Conservation (phyloP, 148 eudicot genomes). For the Fagopyrum tataricum region DNA sequence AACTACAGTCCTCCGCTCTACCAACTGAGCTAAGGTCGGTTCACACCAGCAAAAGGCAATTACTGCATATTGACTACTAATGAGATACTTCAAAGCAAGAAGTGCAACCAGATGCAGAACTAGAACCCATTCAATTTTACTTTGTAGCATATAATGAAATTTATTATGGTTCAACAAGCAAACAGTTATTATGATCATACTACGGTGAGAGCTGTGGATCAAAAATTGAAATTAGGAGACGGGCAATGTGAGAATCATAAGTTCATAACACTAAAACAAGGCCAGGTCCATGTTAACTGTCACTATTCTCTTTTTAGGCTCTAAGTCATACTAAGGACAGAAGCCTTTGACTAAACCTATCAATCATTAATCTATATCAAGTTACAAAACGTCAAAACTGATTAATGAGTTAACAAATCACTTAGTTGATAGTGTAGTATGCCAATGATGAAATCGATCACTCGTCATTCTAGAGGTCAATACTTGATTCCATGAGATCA, state of each 20-base stretch:
- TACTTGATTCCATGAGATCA: neutral
- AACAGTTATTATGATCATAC: neutral
- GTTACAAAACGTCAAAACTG: neutral
- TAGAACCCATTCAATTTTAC: neutral
- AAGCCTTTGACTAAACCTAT: no score
- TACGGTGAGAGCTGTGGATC: no score
- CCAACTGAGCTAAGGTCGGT: conserved; percentile 13
- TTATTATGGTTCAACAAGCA: neutral
- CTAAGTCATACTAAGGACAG: no score
- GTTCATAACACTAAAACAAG: no score
- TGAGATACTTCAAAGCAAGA: neutral
- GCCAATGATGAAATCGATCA: neutral
- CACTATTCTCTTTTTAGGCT: no score
- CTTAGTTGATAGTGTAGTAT: no score
- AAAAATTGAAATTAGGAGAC: no score
- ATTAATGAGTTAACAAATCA: neutral
- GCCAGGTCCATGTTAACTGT: no score
- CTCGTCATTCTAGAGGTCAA: neutral
- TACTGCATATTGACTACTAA: neutral
- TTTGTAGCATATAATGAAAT: neutral
- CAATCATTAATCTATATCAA: no score
- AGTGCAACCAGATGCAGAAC: neutral
- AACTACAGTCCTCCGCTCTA: conserved; percentile 14
- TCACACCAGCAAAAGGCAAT: neutral
- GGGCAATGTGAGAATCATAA: no score